A percentile compares a stretch with the other conserved stretches of the same genome.
These are phyloP conservation scores for Aspergillus asperescens DNA, from an alignment of 495 filamentous ascomycete species.

Conservation along the genomic window DNA sequence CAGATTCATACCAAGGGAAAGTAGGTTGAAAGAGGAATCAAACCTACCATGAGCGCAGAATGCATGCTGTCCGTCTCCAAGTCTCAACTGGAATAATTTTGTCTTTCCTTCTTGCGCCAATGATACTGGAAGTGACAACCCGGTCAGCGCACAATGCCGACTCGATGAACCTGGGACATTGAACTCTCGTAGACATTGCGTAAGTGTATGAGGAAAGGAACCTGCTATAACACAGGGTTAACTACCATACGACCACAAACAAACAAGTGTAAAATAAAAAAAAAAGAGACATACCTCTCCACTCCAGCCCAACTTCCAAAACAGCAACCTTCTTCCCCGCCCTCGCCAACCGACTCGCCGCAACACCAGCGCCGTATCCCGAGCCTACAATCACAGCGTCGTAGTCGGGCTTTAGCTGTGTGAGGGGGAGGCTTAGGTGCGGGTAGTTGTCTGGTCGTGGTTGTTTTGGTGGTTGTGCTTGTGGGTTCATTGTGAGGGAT, in stretches of 20 bases:
- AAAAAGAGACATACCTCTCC: constrained; percentile 42
- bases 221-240: constrained; percentile 35
- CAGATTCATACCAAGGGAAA: neutral
- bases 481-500: no score
- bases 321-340: constrained; percentile 57
- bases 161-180: constrained; percentile 50
- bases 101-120: constrained; percentile 45
- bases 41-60: constrained; percentile 58
- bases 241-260: neutral
- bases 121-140: constrained; percentile 1
- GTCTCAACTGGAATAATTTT: constrained; percentile 57
- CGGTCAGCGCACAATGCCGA: neutral
- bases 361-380: constrained; percentile 63
- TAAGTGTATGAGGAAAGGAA: constrained; percentile 49
- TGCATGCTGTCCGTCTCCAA: constrained; percentile 61
- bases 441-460: constrained; percentile 33
- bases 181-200: constrained; percentile 43
- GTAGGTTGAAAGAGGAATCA: neutral
- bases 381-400: constrained; percentile 64
- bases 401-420: constrained; percentile 52
- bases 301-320: constrained; percentile 58
- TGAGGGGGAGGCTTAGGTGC: constrained; percentile 50
- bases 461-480: no score
- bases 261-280: neutral
- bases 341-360: constrained; percentile 59